These are phyloP conservation scores for Phytopythium delawarense DNA, from an alignment of 352 stramenopile genomes.

Conservation along the genomic window DNA sequence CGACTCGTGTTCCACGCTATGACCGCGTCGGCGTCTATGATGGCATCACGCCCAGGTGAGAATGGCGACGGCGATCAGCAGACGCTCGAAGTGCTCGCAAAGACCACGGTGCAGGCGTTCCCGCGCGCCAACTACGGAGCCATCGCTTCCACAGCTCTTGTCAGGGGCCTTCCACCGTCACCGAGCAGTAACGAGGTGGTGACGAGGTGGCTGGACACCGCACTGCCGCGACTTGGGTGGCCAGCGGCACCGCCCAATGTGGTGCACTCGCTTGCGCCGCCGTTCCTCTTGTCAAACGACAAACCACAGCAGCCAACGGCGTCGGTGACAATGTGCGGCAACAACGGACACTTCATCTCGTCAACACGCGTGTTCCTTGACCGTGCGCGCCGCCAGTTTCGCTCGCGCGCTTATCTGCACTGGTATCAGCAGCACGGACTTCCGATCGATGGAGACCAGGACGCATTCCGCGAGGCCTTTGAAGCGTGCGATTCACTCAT, in stretches of 20 bases:
- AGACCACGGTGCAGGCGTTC: constrained; percentile 21
- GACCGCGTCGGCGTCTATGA: background rate
- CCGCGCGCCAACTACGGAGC: constrained; percentile 10
- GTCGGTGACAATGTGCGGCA: constrained; percentile 41
- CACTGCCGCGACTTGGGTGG: constrained; percentile 23
- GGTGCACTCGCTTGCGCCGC: constrained; percentile 13
- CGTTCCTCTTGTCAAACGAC: constrained; percentile 12
- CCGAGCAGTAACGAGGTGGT: constrained; percentile 6
- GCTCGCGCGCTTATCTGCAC: constrained; percentile 43
- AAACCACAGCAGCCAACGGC: constrained; percentile 12
- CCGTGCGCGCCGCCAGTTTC: constrained; percentile 41
- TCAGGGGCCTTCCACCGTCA: constrained; percentile 18
- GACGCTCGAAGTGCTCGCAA: constrained; percentile 17
- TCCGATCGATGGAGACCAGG: constrained; percentile 23
- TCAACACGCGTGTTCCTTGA: constrained; percentile 37
- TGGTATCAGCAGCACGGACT: constrained; percentile 63
- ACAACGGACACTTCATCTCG: constrained; percentile 42
- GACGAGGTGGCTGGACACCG: constrained; percentile 8
- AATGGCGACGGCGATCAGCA: constrained; percentile 11
- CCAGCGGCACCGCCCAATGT: constrained; percentile 11
- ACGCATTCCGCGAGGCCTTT: constrained; percentile 41
- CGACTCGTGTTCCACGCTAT: constrained; percentile 20
- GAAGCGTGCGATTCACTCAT: constrained; percentile 33
- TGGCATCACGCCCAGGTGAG: background rate
- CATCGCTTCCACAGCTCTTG: constrained; percentile 21